Conservation (phyloP, 1,139 yeast genomes). For the Kodamaea alishanica region DNA sequence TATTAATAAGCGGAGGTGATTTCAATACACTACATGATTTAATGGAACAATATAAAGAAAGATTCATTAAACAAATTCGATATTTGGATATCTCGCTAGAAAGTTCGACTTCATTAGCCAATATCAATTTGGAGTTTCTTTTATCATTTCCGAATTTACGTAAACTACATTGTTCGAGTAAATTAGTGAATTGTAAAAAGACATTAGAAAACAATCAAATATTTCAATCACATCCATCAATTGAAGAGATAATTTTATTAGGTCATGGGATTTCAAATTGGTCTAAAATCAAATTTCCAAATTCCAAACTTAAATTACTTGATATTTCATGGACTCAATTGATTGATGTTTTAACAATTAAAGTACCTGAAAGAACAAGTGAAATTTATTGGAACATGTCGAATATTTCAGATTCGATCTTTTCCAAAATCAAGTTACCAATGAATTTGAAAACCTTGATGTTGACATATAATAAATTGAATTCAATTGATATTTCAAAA, state of each 20-base stretch:
- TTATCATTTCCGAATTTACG: slow-evolving; percentile 26
- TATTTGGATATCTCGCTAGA: slow-evolving; percentile 29
- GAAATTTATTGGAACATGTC: slow-evolving; percentile 34
- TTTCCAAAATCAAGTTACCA: slow-evolving; percentile 19
- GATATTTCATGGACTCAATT: slow-evolving; percentile 36
- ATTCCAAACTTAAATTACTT: slow-evolving; percentile 20
- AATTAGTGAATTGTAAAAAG: slow-evolving; percentile 14
- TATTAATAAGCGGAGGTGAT: slow-evolving; percentile 34
- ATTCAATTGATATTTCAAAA: slow-evolving; percentile 18
- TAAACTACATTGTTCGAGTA: slow-evolving; percentile 30
- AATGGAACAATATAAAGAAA: slow-evolving; percentile 17
- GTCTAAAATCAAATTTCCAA: slow-evolving; percentile 22
- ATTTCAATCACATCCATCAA: slow-evolving; percentile 10
- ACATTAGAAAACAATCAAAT: slow-evolving; percentile 2
- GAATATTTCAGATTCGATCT: slow-evolving; percentile 17
- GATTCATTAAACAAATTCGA: slow-evolving; percentile 15
- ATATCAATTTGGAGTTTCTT: slow-evolving; percentile 21
- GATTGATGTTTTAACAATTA: slow-evolving; percentile 15
- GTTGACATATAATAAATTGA: slow-evolving; percentile 31
- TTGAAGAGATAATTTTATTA: slow-evolving; percentile 28
- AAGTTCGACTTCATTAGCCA: slow-evolving; percentile 18
- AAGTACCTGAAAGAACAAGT: slow-evolving; percentile 18
- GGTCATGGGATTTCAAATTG: slow-evolving; percentile 33
- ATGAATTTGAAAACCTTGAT: slow-evolving; percentile 26
- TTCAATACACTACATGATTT: slow-evolving; percentile 27